phyloP scores from a whole-genome alignment of 306 rosid species.

The Castanea crenata region DNA sequence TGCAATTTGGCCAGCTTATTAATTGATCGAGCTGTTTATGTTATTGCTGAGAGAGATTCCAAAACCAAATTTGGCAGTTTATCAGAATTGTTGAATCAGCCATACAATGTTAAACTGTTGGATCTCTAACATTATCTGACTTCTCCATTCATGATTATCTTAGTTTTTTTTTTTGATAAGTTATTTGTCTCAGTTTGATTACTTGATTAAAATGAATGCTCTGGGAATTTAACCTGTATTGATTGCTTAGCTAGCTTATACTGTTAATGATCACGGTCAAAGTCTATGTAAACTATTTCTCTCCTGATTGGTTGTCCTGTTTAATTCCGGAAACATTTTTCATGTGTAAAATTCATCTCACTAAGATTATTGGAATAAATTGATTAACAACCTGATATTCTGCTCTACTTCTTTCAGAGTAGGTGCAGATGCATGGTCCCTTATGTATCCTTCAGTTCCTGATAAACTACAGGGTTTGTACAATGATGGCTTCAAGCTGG shows the following conservation, averaged over 20 bases:
- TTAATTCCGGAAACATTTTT: not conserved
- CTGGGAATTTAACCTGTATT: too few relatives aligned
- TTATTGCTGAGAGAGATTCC: too few relatives aligned
- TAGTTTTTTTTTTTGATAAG: too few relatives aligned
- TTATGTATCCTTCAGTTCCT: constrained; percentile 80
- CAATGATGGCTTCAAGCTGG: constrained; percentile 91
- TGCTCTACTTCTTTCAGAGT: constrained; percentile 54
- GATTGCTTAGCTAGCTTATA: too few relatives aligned
- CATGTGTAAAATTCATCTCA: not conserved
- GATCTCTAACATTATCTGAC: not conserved
- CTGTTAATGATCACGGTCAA: too few relatives aligned
- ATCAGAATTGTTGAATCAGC: not conserved
- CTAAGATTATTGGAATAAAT: not conserved
- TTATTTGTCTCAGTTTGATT: too few relatives aligned
- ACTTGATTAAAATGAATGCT: too few relatives aligned
- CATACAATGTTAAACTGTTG: not conserved
- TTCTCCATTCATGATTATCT: not conserved
- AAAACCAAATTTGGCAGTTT: not conserved
- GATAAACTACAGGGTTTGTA: constrained; percentile 76
- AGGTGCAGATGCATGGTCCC: constrained; percentile 82
- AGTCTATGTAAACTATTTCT: not conserved
- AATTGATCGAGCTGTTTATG: not conserved
- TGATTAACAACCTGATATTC: constrained; percentile 14
- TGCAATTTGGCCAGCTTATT: not conserved
- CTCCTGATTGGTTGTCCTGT: not conserved